These are phyloP conservation scores for Pythium phragmitis DNA, from an alignment of 352 stramenopile genomes.

Conservation along the genomic window DNA sequence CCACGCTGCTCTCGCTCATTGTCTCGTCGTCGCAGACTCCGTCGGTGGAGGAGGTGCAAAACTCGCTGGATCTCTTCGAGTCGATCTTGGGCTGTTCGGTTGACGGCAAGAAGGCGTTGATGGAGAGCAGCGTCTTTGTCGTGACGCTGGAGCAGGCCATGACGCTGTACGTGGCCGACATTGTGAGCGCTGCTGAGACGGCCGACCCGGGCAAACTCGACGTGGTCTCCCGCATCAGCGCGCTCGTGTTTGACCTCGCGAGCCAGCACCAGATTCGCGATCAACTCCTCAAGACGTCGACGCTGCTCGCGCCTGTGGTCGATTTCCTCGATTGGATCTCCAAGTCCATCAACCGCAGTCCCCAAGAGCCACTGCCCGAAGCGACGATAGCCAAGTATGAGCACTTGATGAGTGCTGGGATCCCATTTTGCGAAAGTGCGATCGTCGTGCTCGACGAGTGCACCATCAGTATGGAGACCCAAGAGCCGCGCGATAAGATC, in stretches of 20 bases:
- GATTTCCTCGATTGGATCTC: constrained; percentile 24
- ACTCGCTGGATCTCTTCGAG: constrained; percentile 62
- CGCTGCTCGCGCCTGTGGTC: constrained; percentile 19
- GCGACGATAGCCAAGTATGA: constrained; percentile 10
- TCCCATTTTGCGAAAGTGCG: constrained; percentile 55
- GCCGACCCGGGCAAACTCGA: constrained; percentile 41
- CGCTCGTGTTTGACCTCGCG: constrained; percentile 50
- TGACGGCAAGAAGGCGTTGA: constrained; percentile 45
- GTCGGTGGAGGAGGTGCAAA: constrained; percentile 37
- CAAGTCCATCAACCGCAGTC: neutral
- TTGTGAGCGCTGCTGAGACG: constrained; percentile 21
- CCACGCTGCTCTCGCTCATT: constrained; percentile 50
- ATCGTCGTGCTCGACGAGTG: constrained; percentile 13
- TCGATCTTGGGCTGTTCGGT: constrained; percentile 49
- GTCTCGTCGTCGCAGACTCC: constrained; percentile 16
- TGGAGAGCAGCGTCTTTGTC: constrained; percentile 47
- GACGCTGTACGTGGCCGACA: constrained; percentile 4
- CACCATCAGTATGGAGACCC: neutral
- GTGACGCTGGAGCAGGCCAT: constrained; percentile 42
- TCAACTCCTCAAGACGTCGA: constrained; percentile 43
- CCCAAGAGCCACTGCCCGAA: neutral
- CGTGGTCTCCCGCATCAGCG: constrained; percentile 47
- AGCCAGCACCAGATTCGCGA: constrained; percentile 38
- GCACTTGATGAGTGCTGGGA: constrained; percentile 33
- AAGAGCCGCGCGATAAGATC: neutral